Evolutionary conservation across 441 rosid species (phyloP).

Genomic region (Mallotus repandus): DNA sequence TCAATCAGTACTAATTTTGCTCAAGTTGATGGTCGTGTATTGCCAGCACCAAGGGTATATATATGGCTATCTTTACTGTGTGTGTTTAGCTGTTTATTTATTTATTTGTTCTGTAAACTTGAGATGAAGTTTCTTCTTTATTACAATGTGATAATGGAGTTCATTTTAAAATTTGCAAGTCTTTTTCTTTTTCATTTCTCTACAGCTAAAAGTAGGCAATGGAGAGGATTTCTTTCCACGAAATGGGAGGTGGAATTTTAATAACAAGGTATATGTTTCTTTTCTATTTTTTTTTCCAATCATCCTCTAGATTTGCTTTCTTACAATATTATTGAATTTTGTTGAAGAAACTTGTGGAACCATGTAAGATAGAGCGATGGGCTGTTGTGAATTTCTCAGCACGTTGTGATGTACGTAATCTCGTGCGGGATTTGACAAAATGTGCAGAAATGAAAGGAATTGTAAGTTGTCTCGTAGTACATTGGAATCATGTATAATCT

Average conservation of each 20-base stretch:
- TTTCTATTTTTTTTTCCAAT: not conserved
- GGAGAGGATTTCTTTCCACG: constrained; percentile 66
- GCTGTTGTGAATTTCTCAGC: constrained; percentile 76
- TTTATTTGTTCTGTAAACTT: not conserved
- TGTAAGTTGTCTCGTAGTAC: constrained; percentile 40
- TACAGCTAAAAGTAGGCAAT: constrained; percentile 65
- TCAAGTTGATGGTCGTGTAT: constrained; percentile 76
- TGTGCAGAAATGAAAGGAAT: constrained; percentile 68
- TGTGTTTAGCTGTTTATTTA: not conserved
- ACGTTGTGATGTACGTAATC: constrained; percentile 53
- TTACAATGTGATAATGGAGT: not conserved
- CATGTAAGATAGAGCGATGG: constrained; percentile 61
- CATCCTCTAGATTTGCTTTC: constrained; percentile 12
- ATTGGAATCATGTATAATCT: not conserved
- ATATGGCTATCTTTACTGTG: not conserved
- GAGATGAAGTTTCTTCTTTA: not conserved
- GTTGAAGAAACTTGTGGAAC: constrained; percentile 66
- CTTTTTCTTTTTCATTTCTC: not conserved
- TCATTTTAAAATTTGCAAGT: not conserved
- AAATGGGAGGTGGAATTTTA: constrained; percentile 82
- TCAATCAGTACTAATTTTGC: constrained; percentile 53
- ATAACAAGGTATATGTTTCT: constrained; percentile 51
- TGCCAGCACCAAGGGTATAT: constrained; percentile 63
- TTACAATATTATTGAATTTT: constrained; percentile 22
- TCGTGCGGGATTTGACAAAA: constrained; percentile 47